Conservation (phyloP, 1,284 basidiomycete genomes). For the Leccinum fuscescens region DNA sequence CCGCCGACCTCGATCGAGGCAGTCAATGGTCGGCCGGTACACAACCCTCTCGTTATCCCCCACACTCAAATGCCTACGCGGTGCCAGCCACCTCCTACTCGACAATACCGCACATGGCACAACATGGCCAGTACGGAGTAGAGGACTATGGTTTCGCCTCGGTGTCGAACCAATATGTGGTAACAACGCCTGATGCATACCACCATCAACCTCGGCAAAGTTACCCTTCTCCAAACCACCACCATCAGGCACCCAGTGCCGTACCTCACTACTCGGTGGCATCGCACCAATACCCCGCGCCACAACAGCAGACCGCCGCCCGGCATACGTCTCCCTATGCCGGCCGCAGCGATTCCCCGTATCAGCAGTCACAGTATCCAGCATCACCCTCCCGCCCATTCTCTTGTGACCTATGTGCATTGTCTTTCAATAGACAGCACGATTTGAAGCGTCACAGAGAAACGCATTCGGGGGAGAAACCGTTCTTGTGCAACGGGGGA, state of each 20-base stretch:
- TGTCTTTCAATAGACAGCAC: slow-evolving; percentile 80
- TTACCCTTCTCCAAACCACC: slow-evolving; percentile 29
- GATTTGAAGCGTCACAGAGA: slow-evolving; percentile 79
- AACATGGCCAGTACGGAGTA: slow-evolving; percentile 22
- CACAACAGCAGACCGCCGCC: slow-evolving; percentile 19
- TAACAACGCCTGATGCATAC: slow-evolving; percentile 21
- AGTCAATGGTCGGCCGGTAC: slow-evolving; percentile 25
- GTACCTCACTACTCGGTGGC: slow-evolving; percentile 29
- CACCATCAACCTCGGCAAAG: slow-evolving; percentile 26
- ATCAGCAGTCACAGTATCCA: slow-evolving; percentile 49
- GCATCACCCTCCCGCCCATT: slow-evolving; percentile 69
- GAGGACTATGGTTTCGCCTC: slow-evolving; percentile 24
- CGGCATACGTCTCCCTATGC: slow-evolving; percentile 29
- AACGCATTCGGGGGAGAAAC: slow-evolving; percentile 79
- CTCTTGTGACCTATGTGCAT: slow-evolving; percentile 73
- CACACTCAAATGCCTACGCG: slow-evolving; percentile 20
- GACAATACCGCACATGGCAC: slow-evolving; percentile 22
- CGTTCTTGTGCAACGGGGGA: slow-evolving; percentile 74
- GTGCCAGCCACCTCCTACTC: slow-evolving; percentile 23
- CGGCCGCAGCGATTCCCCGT: slow-evolving; percentile 28
- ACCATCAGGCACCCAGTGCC: slow-evolving; percentile 13
- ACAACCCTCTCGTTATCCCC: slow-evolving; percentile 27
- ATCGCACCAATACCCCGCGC: slow-evolving; percentile 28
- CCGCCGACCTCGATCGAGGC: slow-evolving; percentile 17
- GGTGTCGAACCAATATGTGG: slow-evolving; percentile 22